Evolutionary conservation across 1,284 basidiomycete genomes (phyloP), one percentile per base, ranked within the genome.

Genomic region (Pseudozyma thailandica): DNA sequence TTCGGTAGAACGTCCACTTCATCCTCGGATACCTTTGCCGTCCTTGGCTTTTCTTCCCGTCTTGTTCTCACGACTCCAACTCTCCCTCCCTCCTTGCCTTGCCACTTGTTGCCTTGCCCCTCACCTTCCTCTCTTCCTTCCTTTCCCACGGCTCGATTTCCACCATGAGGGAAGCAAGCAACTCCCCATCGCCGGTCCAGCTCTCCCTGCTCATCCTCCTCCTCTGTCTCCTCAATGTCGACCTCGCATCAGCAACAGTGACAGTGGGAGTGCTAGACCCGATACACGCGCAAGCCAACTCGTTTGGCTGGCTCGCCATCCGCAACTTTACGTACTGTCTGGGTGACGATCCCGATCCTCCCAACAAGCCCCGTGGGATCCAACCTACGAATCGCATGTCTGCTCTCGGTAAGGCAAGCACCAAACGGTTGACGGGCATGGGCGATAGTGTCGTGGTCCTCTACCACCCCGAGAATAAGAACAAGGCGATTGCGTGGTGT

Each of bases 401-500:
- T 1, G 16, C 35, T 44, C 16, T 37, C 23, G 6, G 25, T 2
- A 16, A 28, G 1, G 10, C 33, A 16, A 23, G 13, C 3, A 20
- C 18, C 5, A 48, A 47, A 6, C 26, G 39, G 4, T 23, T 47
- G 30, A 71, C 50, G 0, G 68, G 68, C 4, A 57, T 57, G 33
- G 68, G 68, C 20, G 61, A 71, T 26, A 59, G 61, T 26, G 68
- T 71, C 2, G 68, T 71, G 3, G 68, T 71, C 18, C 57, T 71
- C 9, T 71, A 71, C 21, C 68, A 71, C 30, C 68, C 68, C 0
- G 57, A 60, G 26, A 30, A 57, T 13, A 51, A 45, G 6, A 61
- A 57, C 35, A 48, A 53, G 53, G 49, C 68, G n/a, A 65, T 71
- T 23, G 68, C 68, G 2, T 71, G 68, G 68, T 71, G 68, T 43